Evolutionary conservation across 176 grass and related monocot species (phyloP).

Genomic region (Carex pumila): DNA sequence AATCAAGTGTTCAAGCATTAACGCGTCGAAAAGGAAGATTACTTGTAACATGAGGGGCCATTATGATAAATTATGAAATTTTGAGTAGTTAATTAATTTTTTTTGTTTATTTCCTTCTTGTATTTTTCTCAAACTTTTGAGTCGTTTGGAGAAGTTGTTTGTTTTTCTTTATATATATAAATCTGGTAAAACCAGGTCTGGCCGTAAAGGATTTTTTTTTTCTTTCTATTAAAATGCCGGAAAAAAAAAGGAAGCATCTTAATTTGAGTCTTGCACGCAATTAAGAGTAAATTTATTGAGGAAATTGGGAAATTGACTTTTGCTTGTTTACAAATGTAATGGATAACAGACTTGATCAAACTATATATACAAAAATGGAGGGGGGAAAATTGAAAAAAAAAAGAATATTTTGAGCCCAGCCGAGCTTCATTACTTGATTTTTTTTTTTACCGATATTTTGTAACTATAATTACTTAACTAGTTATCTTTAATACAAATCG

Average conservation of each 20-base stretch:
- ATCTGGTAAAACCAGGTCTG: not conserved
- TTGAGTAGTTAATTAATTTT: not conserved
- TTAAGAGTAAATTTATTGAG: not conserved
- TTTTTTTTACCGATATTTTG: too few species aligned
- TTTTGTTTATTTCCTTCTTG: not conserved
- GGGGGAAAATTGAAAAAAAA: not conserved
- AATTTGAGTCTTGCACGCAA: not conserved
- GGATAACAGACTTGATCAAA: not conserved
- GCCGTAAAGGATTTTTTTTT: not conserved
- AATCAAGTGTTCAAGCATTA: conserved; percentile 15
- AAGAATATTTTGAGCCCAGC: not conserved
- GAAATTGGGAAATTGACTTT: not conserved
- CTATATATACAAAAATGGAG: not conserved
- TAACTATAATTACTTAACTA: too few species aligned
- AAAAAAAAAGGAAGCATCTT: not conserved
- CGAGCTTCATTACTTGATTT: not conserved
- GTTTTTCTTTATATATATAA: not conserved
- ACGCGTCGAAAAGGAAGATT: conserved; percentile 13
- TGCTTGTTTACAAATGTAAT: not conserved
- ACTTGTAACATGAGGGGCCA: conserved; percentile 16
- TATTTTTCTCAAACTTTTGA: not conserved
- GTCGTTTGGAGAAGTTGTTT: not conserved
- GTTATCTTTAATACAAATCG: too few species aligned
- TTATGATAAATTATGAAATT: not conserved
- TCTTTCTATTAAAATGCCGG: not conserved